Base-by-base conservation (phyloP, 768 basidiomycete genomes). In the Hortiboletus flavorubellus region DNA sequence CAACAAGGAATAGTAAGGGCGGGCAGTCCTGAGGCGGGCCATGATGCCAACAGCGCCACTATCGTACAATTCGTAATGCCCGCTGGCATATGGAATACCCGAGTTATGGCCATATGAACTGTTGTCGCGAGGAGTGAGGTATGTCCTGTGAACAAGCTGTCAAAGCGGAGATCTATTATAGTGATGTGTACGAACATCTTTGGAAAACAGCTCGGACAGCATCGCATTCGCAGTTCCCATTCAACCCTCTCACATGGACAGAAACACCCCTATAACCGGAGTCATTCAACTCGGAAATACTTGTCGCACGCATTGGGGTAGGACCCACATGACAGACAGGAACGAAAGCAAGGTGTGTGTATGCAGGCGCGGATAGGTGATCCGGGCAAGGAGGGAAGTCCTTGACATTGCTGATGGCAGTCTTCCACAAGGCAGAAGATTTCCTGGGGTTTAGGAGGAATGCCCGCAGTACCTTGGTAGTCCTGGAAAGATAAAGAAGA, bases 261-360 rank as follows among this genome's bases (percentile, higher is more conserved):
- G 33, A 46, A 51, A 44, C 62, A 64, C 9, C 62, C n/a, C 62
- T 60, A 35, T 15, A 16, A 44, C 26, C 33, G 0, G n/a, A n/a
- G 16, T 46, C 18, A 26, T 6, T 43, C 30, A 30, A 21, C 31
- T 40, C 16, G 9, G 31, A 21, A n/a, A n/a, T n/a, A n/a, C n/a
- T n/a, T n/a, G n/a, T n/a, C n/a, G n/a, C n/a, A n/a, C n/a, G n/a
- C n/a, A n/a, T n/a, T n/a, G n/a, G n/a, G n/a, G n/a, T n/a, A n/a
- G n/a, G n/a, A n/a, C 68, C 49, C 49, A 73, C 73, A 46, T 69
- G 67, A 53, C 73, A 75, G 30, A 61, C 56, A 11, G 59, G 49
- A 47, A 61, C 59, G 37, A 68, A 74, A 8, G 64, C 58, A n/a
- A 75, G 63, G 41, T 62, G 53, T 3, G 62, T 65, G 56, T 69